phyloP scores from a whole-genome alignment of 169 alveolate species.

The Plasmodium cynomolgi region DNA sequence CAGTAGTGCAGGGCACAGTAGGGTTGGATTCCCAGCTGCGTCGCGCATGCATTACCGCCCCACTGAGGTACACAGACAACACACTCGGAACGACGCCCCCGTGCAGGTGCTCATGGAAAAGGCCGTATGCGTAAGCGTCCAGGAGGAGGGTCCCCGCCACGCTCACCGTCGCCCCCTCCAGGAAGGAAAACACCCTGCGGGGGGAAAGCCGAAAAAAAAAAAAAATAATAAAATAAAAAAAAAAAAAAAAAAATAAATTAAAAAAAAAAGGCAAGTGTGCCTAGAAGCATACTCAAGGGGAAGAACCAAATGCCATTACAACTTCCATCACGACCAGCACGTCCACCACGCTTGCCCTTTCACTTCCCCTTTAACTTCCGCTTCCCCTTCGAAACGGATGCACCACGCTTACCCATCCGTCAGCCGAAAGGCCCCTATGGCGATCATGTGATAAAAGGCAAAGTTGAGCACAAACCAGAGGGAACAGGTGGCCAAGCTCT shows the following conservation, averaged over 20 bases:
- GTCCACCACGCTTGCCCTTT: not conserved
- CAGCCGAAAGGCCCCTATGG: not conserved
- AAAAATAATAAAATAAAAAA: not conserved
- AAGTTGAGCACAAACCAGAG: conserved; percentile 5
- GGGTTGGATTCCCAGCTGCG: not conserved
- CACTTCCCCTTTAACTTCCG: not conserved
- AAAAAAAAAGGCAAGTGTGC: not conserved
- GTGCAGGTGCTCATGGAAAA: not conserved
- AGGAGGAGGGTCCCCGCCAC: conserved; percentile 14
- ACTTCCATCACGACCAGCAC: not conserved
- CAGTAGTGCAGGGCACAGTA: not conserved
- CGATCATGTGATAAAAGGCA: conserved; percentile 14
- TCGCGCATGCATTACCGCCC: conserved; percentile 19
- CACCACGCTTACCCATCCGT: conserved; percentile 9
- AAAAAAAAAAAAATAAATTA: not conserved
- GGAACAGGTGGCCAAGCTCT: conserved; percentile 12
- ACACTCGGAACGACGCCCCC: not conserved
- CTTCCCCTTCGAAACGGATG: not conserved
- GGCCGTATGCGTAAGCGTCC: conserved; percentile 12
- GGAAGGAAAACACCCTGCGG: conserved; percentile 35
- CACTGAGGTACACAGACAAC: conserved; percentile 16
- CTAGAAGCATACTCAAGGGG: not conserved
- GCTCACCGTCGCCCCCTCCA: conserved; percentile 29
- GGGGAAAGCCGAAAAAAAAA: not conserved
- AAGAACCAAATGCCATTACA: not conserved